A percentile compares a stretch with the other conserved stretches of the same genome.
These are phyloP conservation scores for Monosporascus sp. DNA, from an alignment of 2,329 filamentous ascomycete genomes.

Conservation along the genomic window DNA sequence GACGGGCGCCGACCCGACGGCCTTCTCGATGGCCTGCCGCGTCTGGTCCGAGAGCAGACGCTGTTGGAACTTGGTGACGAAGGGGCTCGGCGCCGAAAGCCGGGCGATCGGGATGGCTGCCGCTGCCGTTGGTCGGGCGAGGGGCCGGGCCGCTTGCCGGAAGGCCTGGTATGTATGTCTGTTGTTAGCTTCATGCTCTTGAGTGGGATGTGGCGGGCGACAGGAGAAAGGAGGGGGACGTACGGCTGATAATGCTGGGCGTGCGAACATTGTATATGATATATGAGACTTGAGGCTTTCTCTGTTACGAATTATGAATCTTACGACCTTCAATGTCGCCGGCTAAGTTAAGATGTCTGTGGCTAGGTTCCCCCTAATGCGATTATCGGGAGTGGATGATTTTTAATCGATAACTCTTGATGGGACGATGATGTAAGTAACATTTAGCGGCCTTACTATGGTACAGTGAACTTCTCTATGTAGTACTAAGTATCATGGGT, in stretches of 20 bases:
- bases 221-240: neutral
- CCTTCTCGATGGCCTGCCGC: conserved; percentile 80
- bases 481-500: neutral
- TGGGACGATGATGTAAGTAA: neutral
- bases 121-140: conserved; percentile 14
- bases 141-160: conserved; percentile 36
- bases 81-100: conserved; percentile 15
- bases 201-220: neutral
- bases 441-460: neutral
- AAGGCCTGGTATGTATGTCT: conserved; percentile 30
- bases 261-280: neutral
- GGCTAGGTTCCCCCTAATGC: too few relatives aligned
- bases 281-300: neutral
- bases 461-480: too few relatives aligned
- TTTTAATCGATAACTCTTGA: neutral
- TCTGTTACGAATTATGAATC: too few relatives aligned
- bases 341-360: too few relatives aligned
- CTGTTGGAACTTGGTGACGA: conserved; percentile 34
- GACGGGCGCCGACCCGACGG: conserved; percentile 79
- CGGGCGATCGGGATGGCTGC: conserved; percentile 2
- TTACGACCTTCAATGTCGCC: too few relatives aligned
- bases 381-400: neutral
- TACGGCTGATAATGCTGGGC: neutral
- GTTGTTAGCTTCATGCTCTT: neutral
- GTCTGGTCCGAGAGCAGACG: conserved; percentile 78